A percentile compares a stretch with the other conserved stretches of the same genome.
phyloP scores from a whole-genome alignment of 352 stramenopile genomes.

The Phytophthora megakarya region DNA sequence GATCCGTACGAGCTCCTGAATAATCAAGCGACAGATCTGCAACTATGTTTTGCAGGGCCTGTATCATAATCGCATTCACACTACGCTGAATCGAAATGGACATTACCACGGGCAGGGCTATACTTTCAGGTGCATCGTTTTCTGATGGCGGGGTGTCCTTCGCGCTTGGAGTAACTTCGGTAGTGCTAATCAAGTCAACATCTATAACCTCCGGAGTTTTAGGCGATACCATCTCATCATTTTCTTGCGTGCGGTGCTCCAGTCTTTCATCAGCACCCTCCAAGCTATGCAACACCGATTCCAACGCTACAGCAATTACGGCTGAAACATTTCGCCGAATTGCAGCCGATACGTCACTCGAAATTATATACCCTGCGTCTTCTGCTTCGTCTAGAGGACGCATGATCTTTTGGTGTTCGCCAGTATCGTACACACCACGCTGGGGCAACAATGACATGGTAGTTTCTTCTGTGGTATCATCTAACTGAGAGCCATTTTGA shows the following conservation, averaged over 20 bases:
- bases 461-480: not conserved
- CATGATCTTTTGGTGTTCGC: not conserved
- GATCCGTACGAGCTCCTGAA: not conserved
- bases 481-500: not conserved
- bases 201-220: not conserved
- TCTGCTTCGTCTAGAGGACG: not conserved
- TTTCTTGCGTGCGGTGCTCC: not conserved
- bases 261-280: constrained; percentile 16
- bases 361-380: not conserved
- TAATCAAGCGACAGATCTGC: constrained; percentile 19
- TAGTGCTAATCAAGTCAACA: not conserved
- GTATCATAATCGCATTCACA: constrained; percentile 39
- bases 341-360: constrained; percentile 30
- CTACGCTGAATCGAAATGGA: constrained; percentile 39
- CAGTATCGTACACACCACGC: not conserved
- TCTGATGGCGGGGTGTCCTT: not conserved
- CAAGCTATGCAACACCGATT: constrained; percentile 34
- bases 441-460: not conserved
- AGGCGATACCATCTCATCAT: not conserved
- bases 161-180: not conserved
- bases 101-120: constrained; percentile 27
- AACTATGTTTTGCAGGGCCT: constrained; percentile 36
- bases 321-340: constrained; percentile 39
- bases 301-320: constrained; percentile 36
- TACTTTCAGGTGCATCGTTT: not conserved